Base-by-base conservation (phyloP, 2,329 filamentous ascomycete species). In the Cryphonectria naterciae region DNA sequence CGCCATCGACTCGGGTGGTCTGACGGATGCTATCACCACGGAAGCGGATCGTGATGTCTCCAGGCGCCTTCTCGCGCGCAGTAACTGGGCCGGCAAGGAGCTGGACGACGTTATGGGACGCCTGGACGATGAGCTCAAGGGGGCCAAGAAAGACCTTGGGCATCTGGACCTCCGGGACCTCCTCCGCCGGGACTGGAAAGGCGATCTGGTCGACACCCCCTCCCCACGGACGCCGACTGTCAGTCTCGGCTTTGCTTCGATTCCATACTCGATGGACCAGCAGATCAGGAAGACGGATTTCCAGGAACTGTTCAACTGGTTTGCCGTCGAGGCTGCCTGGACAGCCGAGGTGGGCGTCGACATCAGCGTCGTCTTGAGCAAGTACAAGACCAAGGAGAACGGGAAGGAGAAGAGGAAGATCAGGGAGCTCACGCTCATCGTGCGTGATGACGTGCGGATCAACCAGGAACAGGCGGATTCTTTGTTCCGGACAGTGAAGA, bases 301-400 rank as follows among this genome's bases (percentile, higher is more conserved):
- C 70, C 77, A 79, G 62, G 83, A 83, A 73, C 79, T 85, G 6
- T 85, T 85, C 64, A 79, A 85, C 74, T 85, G 83, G 83, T 85
- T 85, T 70, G 83, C 83, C 3, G 77, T 84, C 39, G 82, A 85
- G 66, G 83, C 83, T 15, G 83, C 83, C 1, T 85, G 83, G 83
- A 85, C 83, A 0, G 83, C 83, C 6, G 79, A 83, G 70, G 77
- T 80, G 13, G 80, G 81, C 43, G 80, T 81, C 17, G 83, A 85
- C 73, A 82, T 85, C 74, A 80, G 78, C 73, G 78, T 85, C 49
- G 79, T 79, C 6, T 74, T 85, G 43, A 85, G 82, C 78, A 84
- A 84, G 73, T 83, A 84, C 78, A 85, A 84, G 72, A 76, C 79
- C 70, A 75, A 77, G 63, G 77, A 81, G 67, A 73, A 80, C 11